Evolutionary conservation across 495 filamentous ascomycete species (phyloP).

Genomic region (Pyrenopolyporus hunteri): DNA sequence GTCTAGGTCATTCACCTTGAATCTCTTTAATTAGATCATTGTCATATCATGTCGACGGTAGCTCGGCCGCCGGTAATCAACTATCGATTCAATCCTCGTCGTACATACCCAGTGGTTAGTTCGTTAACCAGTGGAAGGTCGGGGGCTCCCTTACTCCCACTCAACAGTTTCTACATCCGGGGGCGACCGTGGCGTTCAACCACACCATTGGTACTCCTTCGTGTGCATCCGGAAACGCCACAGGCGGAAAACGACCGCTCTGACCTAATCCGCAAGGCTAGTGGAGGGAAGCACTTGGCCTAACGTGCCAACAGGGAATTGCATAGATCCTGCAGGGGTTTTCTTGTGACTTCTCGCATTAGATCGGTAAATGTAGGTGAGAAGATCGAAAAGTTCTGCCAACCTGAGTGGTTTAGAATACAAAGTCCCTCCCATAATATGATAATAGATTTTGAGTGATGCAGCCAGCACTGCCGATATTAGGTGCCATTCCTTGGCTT

Average conservation of each 20-base stretch:
- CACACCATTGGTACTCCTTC: conserved; percentile 18
- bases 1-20: conserved; percentile 28
- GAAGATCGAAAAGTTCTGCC: conserved; percentile 25
- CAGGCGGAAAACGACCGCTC: conserved; percentile 10
- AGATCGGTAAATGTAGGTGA: conserved; percentile 39
- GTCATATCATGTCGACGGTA: neutral
- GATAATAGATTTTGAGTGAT: conserved; percentile 20
- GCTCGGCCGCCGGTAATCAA: conserved; percentile 7
- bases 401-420: conserved; percentile 13
- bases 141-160: conserved; percentile 5
- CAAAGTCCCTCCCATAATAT: conserved; percentile 12
- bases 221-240: conserved; percentile 13
- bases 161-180: conserved; percentile 20
- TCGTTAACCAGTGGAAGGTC: conserved; percentile 11
- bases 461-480: conserved; percentile 8
- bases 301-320: conserved; percentile 32
- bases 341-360: conserved; percentile 38
- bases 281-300: conserved; percentile 24
- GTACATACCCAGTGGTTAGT: conserved; percentile 6
- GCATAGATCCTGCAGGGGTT: conserved; percentile 39
- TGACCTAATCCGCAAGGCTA: conserved; percentile 31
- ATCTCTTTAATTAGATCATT: conserved; percentile 8
- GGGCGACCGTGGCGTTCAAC: conserved; percentile 31
- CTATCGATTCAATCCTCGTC: conserved; percentile 18
- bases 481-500: neutral